Percentiles rank a stretch among this genome's conserved stretches.
Conservation (phyloP, 2,329 filamentous ascomycete species). For the Cladobotryum mycophilum region DNA sequence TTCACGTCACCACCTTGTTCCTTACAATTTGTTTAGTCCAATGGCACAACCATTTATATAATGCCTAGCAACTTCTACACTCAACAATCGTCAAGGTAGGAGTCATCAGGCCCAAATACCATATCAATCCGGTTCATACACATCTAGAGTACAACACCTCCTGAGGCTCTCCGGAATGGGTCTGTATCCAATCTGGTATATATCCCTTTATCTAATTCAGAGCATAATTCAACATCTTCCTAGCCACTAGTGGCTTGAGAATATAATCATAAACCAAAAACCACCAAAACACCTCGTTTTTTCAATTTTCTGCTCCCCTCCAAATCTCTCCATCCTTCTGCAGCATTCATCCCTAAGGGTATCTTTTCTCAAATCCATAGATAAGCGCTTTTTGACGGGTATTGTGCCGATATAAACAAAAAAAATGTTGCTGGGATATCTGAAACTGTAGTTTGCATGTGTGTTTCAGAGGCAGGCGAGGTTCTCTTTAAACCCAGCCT, state of each 20-base stretch:
- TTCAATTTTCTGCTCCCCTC: not conserved
- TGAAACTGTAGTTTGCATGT: not conserved
- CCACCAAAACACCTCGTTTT: conserved; percentile 1
- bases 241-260: not conserved
- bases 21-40: too few species aligned
- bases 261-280: not conserved
- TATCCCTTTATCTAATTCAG: not conserved
- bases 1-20: too few species aligned
- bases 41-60: too few species aligned
- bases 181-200: conserved; percentile 9
- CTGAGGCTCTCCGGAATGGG: not conserved
- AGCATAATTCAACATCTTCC: conserved; percentile 1
- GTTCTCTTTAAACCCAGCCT: too few species aligned
- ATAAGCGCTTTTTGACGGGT: conserved; percentile 1
- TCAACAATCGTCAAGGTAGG: too few species aligned
- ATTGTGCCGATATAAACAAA: conserved; percentile 4
- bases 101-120: not conserved
- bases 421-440: conserved; percentile 2
- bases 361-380: conserved; percentile 8
- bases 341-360: conserved; percentile 5
- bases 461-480: not conserved
- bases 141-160: not conserved
- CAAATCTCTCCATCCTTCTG: not conserved
- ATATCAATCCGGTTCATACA: not conserved
- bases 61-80: too few species aligned